phyloP scores from a whole-genome alignment of 163 green algal species.

The Trebouxia gelatinosa region DNA sequence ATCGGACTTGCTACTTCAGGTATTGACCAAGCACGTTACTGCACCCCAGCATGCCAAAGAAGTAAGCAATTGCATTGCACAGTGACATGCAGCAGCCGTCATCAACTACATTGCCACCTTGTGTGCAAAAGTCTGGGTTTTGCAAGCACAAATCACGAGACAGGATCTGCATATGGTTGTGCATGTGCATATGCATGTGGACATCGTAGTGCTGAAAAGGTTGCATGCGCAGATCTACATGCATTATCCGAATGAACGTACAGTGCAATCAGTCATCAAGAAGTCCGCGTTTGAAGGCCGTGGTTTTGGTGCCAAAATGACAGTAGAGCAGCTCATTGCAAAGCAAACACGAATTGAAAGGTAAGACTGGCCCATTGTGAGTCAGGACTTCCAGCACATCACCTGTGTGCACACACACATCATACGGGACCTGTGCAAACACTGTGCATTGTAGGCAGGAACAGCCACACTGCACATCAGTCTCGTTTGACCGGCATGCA shows the following conservation, averaged over 20 bases:
- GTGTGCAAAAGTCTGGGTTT: no score
- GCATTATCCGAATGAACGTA: constrained; percentile 66
- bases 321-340: constrained; percentile 56
- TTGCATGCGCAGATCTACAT: constrained; percentile 72
- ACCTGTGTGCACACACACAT: no score
- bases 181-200: neutral
- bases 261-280: constrained; percentile 48
- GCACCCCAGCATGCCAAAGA: no score
- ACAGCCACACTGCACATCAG: constrained; percentile 60
- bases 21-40: no score
- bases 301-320: constrained; percentile 58
- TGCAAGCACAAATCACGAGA: neutral
- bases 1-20: no score
- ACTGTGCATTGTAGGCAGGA: constrained; percentile 79
- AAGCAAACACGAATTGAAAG: constrained; percentile 75
- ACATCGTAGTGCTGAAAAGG: neutral
- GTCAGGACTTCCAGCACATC: no score
- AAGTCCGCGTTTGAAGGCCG: constrained; percentile 42
- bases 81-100: no score
- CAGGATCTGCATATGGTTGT: neutral
- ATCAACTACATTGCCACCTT: no score
- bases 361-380: constrained; percentile 14
- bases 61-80: no score
- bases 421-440: no score
- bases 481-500: constrained; percentile 86